phyloP scores from a whole-genome alignment of 192 early-diverging fungal species.

The Rhizophagus prolifer region DNA sequence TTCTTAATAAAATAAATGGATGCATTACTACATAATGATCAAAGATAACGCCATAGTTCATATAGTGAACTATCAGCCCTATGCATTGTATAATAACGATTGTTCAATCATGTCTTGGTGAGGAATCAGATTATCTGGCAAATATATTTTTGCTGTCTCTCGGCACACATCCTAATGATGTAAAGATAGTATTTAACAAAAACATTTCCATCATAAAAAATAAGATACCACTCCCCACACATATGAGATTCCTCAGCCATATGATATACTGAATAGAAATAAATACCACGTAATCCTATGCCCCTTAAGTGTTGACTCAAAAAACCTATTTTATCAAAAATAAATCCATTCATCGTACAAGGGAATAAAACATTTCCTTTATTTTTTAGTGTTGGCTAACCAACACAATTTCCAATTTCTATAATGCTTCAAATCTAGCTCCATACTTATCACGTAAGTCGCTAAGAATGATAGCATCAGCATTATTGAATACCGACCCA shows the following conservation, averaged over 20 bases:
- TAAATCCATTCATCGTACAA: too few relatives aligned
- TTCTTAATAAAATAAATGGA: conserved; percentile 44
- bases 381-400: conserved; percentile 32
- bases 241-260: conserved; percentile 88
- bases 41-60: too few relatives aligned
- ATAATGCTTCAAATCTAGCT: conserved; percentile 36
- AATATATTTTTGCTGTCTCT: conserved; percentile 64
- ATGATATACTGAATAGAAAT: conserved; percentile 70
- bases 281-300: conserved; percentile 55
- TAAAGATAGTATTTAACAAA: too few relatives aligned
- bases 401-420: conserved; percentile 33
- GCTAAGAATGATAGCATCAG: conserved; percentile 41
- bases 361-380: conserved; percentile 53
- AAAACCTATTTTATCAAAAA: too few relatives aligned
- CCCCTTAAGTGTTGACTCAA: too few relatives aligned
- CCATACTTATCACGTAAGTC: conserved; percentile 43
- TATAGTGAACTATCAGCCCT: too few relatives aligned
- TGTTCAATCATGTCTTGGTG: conserved; percentile 55
- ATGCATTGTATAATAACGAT: conserved; percentile 34
- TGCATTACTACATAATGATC: conserved; percentile 39
- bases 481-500: conserved; percentile 43
- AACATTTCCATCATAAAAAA: too few relatives aligned
- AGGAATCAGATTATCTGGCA: conserved; percentile 52
- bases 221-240: conserved; percentile 73
- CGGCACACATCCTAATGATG: conserved; percentile 19